These are phyloP conservation scores for Tricharina praecox DNA, from an alignment of 495 filamentous ascomycete genomes.

Conservation along the genomic window DNA sequence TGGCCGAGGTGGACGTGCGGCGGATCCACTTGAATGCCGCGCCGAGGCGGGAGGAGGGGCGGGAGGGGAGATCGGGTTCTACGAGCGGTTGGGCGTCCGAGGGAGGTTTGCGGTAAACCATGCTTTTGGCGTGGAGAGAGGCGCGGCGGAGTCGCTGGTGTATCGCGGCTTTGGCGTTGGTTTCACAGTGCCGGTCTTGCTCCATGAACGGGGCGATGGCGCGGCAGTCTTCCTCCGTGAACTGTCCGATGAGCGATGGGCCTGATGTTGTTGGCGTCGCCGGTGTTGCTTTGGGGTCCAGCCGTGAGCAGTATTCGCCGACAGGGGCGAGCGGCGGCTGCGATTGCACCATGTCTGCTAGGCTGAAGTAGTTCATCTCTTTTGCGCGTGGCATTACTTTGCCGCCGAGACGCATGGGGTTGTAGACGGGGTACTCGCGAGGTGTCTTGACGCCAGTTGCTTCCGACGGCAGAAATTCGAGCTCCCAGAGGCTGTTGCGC, in stretches of 20 bases:
- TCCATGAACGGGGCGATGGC: constrained; percentile 3
- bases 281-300: not conserved
- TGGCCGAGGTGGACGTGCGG: no score
- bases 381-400: not conserved
- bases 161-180: not conserved
- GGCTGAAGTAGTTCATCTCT: not conserved
- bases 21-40: not conserved
- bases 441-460: constrained; percentile 1
- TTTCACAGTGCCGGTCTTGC: not conserved
- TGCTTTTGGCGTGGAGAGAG: not conserved
- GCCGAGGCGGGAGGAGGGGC: not conserved
- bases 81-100: not conserved
- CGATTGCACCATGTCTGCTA: constrained; percentile 3
- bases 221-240: not conserved
- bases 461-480: constrained; percentile 2
- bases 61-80: not conserved
- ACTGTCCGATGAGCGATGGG: not conserved
- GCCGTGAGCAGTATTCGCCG: not conserved
- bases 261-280: not conserved
- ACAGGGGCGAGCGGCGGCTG: not conserved
- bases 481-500: not conserved
- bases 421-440: not conserved
- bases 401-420: not conserved
- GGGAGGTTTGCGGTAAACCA: not conserved
- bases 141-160: not conserved